Percentiles rank a stretch among this genome's conserved stretches.
These are phyloP conservation scores for Trichoderma sp. DNA, from an alignment of 2,329 filamentous ascomycete species.

Conservation along the genomic window DNA sequence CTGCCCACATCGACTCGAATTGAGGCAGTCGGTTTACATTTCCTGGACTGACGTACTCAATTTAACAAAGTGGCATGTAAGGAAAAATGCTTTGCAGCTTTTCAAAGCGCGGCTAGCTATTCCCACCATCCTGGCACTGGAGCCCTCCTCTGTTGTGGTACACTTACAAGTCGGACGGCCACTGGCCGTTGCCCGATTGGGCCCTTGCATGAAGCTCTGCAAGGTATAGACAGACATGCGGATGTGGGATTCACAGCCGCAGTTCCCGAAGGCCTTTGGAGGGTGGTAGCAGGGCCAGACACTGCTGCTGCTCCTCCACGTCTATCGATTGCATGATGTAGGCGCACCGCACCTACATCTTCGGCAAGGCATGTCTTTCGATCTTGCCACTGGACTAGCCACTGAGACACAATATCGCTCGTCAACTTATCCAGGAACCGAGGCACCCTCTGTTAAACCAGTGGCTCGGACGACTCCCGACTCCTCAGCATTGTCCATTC, in stretches of 20 bases:
- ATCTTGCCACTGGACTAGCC: slow-evolving; percentile 20
- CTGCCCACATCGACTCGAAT: slow-evolving; percentile 7
- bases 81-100: slow-evolving; percentile 12
- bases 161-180: not conserved
- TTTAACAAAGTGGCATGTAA: not conserved
- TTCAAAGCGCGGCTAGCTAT: not conserved
- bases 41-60: slow-evolving; percentile 6
- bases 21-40: slow-evolving; percentile 2
- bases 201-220: slow-evolving; percentile 22
- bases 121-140: slow-evolving; percentile 18
- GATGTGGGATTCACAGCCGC: slow-evolving; percentile 23
- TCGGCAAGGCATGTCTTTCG: slow-evolving; percentile 20
- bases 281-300: slow-evolving; percentile 3
- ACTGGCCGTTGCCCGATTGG: not conserved
- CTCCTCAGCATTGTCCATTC: not conserved
- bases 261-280: slow-evolving; percentile 20
- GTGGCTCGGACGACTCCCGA: slow-evolving; percentile 22
- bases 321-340: slow-evolving; percentile 16
- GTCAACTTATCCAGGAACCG: slow-evolving; percentile 1
- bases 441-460: not conserved
- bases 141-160: not conserved
- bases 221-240: not conserved
- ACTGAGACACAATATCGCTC: not conserved
- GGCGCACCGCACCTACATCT: slow-evolving; percentile 20
- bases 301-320: not conserved